Conservation (phyloP, 23 red algal species). For the Chondrus crispus region DNA sequence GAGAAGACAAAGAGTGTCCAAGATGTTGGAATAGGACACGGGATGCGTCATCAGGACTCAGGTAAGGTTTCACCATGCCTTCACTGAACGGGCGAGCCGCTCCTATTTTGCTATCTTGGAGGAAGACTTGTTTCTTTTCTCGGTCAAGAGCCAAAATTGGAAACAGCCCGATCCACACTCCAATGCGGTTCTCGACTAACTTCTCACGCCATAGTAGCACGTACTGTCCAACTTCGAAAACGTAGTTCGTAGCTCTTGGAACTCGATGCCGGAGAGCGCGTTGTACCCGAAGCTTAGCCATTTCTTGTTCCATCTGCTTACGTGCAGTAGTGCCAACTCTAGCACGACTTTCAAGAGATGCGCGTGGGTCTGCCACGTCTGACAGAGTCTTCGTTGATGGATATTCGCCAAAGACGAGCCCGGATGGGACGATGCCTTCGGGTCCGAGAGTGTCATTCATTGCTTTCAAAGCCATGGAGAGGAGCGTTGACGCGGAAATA, state of each 20-base stretch:
- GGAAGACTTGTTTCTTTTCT: neutral
- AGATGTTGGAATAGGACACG: too few species aligned
- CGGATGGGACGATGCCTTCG: neutral
- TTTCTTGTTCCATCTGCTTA: neutral
- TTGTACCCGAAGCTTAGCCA: neutral
- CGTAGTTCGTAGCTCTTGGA: neutral
- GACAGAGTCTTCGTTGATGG: neutral
- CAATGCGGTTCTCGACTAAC: neutral
- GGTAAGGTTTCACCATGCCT: too few species aligned
- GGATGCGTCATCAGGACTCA: too few species aligned
- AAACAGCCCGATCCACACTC: neutral
- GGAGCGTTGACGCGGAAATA: neutral
- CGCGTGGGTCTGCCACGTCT: neutral
- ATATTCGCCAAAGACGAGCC: neutral
- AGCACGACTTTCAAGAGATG: neutral
- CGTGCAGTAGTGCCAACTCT: neutral
- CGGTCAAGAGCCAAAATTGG: neutral
- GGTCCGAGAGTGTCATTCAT: neutral
- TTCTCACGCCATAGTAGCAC: conserved; percentile 27
- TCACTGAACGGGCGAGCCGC: too few species aligned
- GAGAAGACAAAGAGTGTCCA: too few species aligned
- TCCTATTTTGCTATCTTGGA: too few species aligned
- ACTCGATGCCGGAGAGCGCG: neutral
- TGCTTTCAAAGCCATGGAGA: neutral
- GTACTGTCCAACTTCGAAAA: neutral